Evolutionary conservation across 768 basidiomycete genomes (phyloP), one percentile per base, ranked within the genome.

Genomic region (Termitomyces sp.): DNA sequence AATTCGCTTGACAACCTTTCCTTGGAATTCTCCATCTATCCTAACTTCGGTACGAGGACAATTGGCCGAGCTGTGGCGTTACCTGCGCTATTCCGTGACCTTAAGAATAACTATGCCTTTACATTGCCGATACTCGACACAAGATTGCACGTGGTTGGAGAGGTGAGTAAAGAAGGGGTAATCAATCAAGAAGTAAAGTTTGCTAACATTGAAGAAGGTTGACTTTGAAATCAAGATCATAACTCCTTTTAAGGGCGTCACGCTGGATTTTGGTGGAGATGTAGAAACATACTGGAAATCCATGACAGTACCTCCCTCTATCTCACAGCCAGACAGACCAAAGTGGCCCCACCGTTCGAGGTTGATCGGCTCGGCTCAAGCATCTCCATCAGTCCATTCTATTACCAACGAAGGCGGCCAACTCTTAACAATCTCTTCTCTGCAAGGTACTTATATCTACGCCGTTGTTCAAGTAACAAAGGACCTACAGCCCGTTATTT

Each of bases 231-330:
- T 92, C 32, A 90, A 84, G 63, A 81, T 94, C 56, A 84, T 96
- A 59, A 88, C 85, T 9, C 89, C 94, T 1, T 98, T 98, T 73
- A 84, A 87, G 56, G 94, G 91, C 3, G 92, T 94, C 48, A 93
- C 93, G 56, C 79, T 98, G 12, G 92, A 95, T 72, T 89, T 98
- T 54, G 95, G 94, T 23, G 96, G 97, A 25, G 86, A 91, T 51
- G 82, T 98, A 28, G 95, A 98, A 73, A 99, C 96, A 0, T 99
- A 99, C 70, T 99, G 97, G 97, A 98, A 98, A 73, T 95, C 94
- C 2, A 84, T 87, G 19, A 76, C 76, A 30, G 72, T 74, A 44
- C 70, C 79, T 17, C 76, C 74, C 19, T 76, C 82, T 14, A 67
- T 76, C 34, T 67, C 67, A 12, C 71, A 67, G 61, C 73, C 70